Percentiles rank a stretch among this genome's conserved stretches.
Evolutionary conservation across 352 stramenopile genomes (phyloP).

Genomic region (Sclerospora graminicola): DNA sequence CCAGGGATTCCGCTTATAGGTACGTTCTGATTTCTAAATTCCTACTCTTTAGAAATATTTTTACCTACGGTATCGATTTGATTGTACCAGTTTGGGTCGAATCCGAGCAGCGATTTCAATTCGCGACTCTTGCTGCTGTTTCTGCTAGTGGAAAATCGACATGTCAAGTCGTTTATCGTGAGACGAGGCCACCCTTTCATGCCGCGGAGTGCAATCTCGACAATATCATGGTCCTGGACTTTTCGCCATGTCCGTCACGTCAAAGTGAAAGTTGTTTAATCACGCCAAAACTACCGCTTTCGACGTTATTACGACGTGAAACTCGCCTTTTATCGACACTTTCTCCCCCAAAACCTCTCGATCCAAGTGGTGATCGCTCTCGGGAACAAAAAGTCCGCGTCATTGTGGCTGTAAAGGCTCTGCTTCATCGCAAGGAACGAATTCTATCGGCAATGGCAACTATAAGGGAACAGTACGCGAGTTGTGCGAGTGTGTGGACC

Average conservation of each 20-base stretch:
- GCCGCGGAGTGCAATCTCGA: constrained; percentile 32
- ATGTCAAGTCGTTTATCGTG: constrained; percentile 25
- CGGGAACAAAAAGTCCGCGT: constrained; percentile 31
- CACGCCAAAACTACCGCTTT: constrained; percentile 8
- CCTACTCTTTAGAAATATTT: neutral
- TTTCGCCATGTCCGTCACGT: constrained; percentile 14
- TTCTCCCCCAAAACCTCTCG: neutral
- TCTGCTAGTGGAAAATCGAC: constrained; percentile 11
- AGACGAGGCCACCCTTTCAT: constrained; percentile 11
- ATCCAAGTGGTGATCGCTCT: constrained; percentile 4
- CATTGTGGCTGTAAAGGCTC: constrained; percentile 37
- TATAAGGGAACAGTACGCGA: constrained; percentile 34
- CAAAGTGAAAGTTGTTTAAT: neutral
- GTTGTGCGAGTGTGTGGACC: constrained; percentile 17
- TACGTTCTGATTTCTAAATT: constrained; percentile 7
- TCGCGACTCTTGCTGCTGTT: constrained; percentile 26
- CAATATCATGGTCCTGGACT: constrained; percentile 45
- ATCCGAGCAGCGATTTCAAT: constrained; percentile 25
- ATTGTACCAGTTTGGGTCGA: constrained; percentile 24
- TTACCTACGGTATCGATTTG: no score
- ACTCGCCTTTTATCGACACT: neutral
- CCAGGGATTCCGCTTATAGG: constrained; percentile 21
- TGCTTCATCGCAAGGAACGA: constrained; percentile 69
- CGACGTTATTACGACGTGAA: constrained; percentile 20
- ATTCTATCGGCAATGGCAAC: constrained; percentile 34